Base-by-base conservation (phyloP, 129 eudicot species). In the Oenanthe sinensis region DNA sequence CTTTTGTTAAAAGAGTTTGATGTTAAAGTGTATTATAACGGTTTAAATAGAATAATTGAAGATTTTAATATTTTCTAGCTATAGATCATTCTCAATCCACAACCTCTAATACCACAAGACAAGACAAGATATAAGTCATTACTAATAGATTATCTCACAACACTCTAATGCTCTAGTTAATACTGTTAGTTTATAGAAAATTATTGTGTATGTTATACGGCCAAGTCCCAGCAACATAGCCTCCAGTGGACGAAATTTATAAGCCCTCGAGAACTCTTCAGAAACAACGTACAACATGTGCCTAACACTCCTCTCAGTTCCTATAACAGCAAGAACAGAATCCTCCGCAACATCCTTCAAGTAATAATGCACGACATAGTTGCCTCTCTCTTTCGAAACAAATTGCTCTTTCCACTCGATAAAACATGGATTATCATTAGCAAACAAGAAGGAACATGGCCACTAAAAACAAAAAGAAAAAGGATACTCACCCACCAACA, bases 271-370 rank as follows among this genome's bases (percentile, higher is more conserved):
- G 81, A 96, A 96, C 84, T 96, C 97, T 36, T 96, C 99, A 28
- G 97, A 91, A 26, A 96, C 97, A 79, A 96, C 99, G 85, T 96
- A 96, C 55, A 92, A 93, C 99, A 96, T 96, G 81, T 96, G 99
- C 87, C 99, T 87, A 82, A 92, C 88, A 85, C 99, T 96, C 85
- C 97, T 92, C 80, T 96, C 36, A 33, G 36, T 92, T 40, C 99
- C 99, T 68, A 96, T 91, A 71, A 96, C 97, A 8, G 99, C 97
- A 44, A 88, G 88, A 24, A 90, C 65, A 33, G 36, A 33, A 33
- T 96, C 96, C 81, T 97, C 99, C 4, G 87, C 79, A 74, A 69
- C 78, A 86, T 96, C 97, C 84, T 96, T 96, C 89, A 96, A 79
- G 79, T 92, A 87, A 84, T 96, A 96, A 76, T 96, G 99, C 82